Conservation (phyloP, 1,284 basidiomycete genomes). For the Sporisorium reilianum region DNA sequence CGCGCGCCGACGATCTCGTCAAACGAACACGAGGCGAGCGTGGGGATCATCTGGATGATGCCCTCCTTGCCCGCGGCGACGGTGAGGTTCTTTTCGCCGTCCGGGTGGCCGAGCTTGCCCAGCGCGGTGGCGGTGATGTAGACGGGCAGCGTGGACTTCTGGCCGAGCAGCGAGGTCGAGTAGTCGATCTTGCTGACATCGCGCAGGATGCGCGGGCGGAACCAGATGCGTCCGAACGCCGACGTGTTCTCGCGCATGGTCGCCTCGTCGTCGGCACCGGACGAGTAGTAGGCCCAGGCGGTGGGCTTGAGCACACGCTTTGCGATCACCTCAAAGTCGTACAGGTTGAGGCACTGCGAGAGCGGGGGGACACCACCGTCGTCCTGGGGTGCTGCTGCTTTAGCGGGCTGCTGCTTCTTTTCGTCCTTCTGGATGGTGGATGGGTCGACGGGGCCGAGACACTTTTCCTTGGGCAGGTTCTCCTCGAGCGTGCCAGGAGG, state of each 20-base stretch:
- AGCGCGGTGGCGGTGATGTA: constrained; percentile 88
- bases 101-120: constrained; percentile 88
- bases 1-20: constrained; percentile 77
- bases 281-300: constrained; percentile 69
- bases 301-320: constrained; percentile 60
- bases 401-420: constrained; percentile 24
- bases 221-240: constrained; percentile 93
- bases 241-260: constrained; percentile 82
- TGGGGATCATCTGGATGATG: constrained; percentile 78
- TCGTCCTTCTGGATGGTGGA: constrained; percentile 52
- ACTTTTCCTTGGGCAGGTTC: constrained; percentile 62
- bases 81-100: constrained; percentile 90
- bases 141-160: constrained; percentile 53
- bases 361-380: constrained; percentile 74
- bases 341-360: constrained; percentile 83
- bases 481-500: constrained; percentile 67
- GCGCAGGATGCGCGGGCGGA: constrained; percentile 86
- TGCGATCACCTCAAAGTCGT: constrained; percentile 81
- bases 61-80: constrained; percentile 77
- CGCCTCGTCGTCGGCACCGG: constrained; percentile 73
- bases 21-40: constrained; percentile 71
- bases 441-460: constrained; percentile 61
- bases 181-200: constrained; percentile 86
- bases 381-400: constrained; percentile 34
- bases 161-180: constrained; percentile 51